Base-by-base conservation (phyloP, 208 protist genomes). In the Blechomonas ayalai region DNA sequence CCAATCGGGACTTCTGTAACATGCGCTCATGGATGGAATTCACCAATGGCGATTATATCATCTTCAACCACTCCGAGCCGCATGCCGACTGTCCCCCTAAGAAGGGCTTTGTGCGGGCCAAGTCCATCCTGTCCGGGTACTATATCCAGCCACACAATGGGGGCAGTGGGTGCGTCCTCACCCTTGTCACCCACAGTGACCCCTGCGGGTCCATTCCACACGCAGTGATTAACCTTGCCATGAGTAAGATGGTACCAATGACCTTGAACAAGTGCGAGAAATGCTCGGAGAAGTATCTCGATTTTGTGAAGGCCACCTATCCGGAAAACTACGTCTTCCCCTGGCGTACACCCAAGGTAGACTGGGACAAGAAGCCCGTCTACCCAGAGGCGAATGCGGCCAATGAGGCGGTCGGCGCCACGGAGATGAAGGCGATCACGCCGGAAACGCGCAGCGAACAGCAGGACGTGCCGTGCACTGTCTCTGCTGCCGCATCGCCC, bases 21-120 rank as follows among this genome's bases (percentile, higher is more conserved):
- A 60, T 78, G 69, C 77, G 88, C 8, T 90, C 84, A n/a, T 95
- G 88, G 84, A 90, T 88, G 79, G 82, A 92, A 59, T 90, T 91
- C 50, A 73, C 63, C 9, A 86, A 92, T 47, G 81, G 79, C 5
- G 83, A 95, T 48, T 95, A 76, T 51, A 66, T 95, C 42, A 95
- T 95, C 32, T 91, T 95, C 52, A 95, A 95, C 59, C 84, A 92
- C 68, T 92, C 88, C 16, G 82, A 76, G 29, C 59, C 75, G 18
- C 88, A 95, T 56, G 50, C 24, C 5, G 51, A 67, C 25, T 92
- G 83, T 50, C 88, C 88, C 0, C 60, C 40, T 18, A 89, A 83
- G 52, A 86, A 87, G 32, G 46, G 46, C 10, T 90, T 90, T 49
- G 55, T 95, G 15, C 65, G 88, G 3, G 88, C 76, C 2, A 57